Conservation (phyloP, 352 stramenopile genomes). For the Pythium vanterpoolii region DNA sequence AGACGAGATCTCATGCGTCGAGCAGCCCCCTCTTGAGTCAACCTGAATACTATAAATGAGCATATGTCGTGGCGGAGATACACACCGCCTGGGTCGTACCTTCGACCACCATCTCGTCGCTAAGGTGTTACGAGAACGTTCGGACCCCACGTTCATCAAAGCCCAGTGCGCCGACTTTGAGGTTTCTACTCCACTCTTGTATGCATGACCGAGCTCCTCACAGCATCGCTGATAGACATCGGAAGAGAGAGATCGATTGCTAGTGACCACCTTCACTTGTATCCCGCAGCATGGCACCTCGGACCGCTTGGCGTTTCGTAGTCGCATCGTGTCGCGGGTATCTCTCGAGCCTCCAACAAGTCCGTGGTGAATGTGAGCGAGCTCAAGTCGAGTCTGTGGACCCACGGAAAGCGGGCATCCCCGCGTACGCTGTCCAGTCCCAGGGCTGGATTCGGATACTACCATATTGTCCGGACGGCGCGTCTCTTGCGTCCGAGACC, state of each 20-base stretch:
- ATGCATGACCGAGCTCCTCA: too few relatives aligned
- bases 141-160: not conserved
- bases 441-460: conserved; percentile 7
- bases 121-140: not conserved
- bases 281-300: not conserved
- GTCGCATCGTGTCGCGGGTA: conserved; percentile 1
- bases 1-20: not conserved
- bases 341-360: not conserved
- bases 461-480: conserved; percentile 2
- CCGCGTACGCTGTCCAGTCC: conserved; percentile 7
- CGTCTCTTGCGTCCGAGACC: not conserved
- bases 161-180: not conserved
- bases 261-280: not conserved
- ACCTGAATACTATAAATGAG: not conserved
- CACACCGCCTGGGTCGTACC: conserved; percentile 6
- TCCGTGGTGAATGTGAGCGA: conserved; percentile 7
- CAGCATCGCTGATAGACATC: not conserved
- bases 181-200: not conserved
- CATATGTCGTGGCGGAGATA: not conserved
- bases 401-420: not conserved
- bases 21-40: not conserved
- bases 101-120: conserved; percentile 1
- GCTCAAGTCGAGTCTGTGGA: conserved; percentile 5
- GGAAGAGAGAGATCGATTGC: conserved; percentile 4
- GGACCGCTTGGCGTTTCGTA: not conserved